Base-by-base conservation (phyloP, 2,329 filamentous ascomycete species). In the Apiospora pterosperma region DNA sequence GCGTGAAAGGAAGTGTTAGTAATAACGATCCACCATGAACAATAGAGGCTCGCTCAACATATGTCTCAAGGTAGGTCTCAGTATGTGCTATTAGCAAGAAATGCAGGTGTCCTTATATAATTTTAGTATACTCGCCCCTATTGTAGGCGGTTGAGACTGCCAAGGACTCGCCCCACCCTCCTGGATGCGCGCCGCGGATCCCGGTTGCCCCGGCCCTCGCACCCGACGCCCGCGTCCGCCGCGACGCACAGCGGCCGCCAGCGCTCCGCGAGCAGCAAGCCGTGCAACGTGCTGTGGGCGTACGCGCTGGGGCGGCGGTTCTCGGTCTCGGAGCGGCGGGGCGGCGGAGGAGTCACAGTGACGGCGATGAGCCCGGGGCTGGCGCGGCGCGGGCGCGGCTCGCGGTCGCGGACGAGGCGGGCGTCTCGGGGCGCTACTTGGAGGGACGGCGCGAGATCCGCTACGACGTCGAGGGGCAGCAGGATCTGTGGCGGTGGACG, bases 401-500 rank as follows among this genome's bases (percentile, higher is more conserved):
- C 5, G 78, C 76, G 0, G 69, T 84, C 2, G 76, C 71, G 2
- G 76, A 81, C 25, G 75, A 80, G 25, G 70, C 67, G 1, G 61
- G 28, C 11, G 34, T 42, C 1, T 1, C 79, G 0, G 36, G 71
- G 61, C 67, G 66, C 1, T 85, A 85, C 69, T 84, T 76, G 71
- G 79, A 84, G 68, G 79, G 76, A 0, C 67, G 61, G 48, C 77
- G 75, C 67, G 68, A 76, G 66, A 80, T 80, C 19, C 69, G 81
- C 67, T 79, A 81, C 65, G 75, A 79, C 60, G 72, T 76, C 70
- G 67, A 62, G 28, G 81, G 82, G 69, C 82, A 84, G 70, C 79
- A 85, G 19, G 81, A 84, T 67, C 66, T 84, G 36, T 84, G 80
- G 80, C 62, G 72, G 28, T 85, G 82, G 82, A 85, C 81, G 48